phyloP scores from a whole-genome alignment of 75 land plant genomes.

The Isoetes taiwanensis region DNA sequence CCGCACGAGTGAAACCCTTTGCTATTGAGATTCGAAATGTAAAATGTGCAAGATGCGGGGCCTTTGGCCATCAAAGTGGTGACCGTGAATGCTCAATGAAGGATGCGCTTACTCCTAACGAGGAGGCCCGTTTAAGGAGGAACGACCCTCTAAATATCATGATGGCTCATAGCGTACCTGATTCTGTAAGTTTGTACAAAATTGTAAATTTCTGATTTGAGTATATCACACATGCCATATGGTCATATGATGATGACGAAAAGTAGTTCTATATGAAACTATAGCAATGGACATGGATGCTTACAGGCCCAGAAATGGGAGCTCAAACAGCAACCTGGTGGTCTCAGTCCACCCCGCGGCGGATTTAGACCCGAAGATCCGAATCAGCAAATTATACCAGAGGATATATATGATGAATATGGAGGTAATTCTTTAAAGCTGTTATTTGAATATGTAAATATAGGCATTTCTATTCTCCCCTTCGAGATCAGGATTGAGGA shows the following conservation, averaged over 20 bases:
- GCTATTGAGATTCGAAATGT: conserved; percentile 91
- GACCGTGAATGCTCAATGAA: conserved; percentile 92
- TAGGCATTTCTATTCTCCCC: background rate
- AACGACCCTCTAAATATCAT: conserved; percentile 89
- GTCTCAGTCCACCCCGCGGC: conserved; percentile 92
- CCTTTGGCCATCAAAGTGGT: conserved; percentile 93
- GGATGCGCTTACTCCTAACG: conserved; percentile 78
- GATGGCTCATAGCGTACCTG: conserved; percentile 41
- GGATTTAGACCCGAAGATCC: conserved; percentile 90
- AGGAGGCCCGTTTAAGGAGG: conserved; percentile 74
- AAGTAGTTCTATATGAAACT: too few species aligned
- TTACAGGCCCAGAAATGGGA: conserved; percentile 94
- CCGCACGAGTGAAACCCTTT: conserved; percentile 76
- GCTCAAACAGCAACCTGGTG: conserved; percentile 71
- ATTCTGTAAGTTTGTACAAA: conserved; percentile 36
- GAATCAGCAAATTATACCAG: conserved; percentile 94
- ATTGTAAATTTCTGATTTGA: background rate
- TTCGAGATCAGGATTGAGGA: too few species aligned
- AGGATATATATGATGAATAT: conserved; percentile 96
- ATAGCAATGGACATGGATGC: too few species aligned
- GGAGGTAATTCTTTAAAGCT: conserved; percentile 51
- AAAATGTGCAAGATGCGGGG: conserved; percentile 83
- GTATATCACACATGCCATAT: background rate
- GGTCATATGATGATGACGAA: too few species aligned
- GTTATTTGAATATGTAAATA: background rate